phyloP scores from a whole-genome alignment of 495 filamentous ascomycete species.

The Aspergillus sclerotioniger region DNA sequence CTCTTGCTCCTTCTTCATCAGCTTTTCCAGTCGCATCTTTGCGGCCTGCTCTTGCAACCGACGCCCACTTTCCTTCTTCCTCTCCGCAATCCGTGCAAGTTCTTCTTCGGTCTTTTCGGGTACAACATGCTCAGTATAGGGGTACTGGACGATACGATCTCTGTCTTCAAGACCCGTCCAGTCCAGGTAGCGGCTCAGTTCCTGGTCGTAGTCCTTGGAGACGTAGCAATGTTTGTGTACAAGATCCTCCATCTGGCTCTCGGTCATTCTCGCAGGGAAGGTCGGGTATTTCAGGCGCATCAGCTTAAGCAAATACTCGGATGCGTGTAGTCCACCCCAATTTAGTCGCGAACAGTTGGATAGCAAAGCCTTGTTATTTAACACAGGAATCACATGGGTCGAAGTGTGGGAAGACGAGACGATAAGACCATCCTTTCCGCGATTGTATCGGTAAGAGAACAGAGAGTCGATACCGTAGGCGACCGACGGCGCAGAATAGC shows the following conservation, averaged over 20 bases:
- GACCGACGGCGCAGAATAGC: slow-evolving; percentile 82
- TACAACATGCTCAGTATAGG: slow-evolving; percentile 85
- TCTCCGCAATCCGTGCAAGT: slow-evolving; percentile 79
- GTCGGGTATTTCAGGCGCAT: slow-evolving; percentile 89
- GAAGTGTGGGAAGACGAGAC: slow-evolving; percentile 89
- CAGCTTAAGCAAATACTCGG: slow-evolving; percentile 87
- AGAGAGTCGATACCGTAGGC: slow-evolving; percentile 94
- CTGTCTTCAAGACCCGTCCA: slow-evolving; percentile 87
- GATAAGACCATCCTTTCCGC: slow-evolving; percentile 82
- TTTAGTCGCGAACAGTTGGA: slow-evolving; percentile 83
- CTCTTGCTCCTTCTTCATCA: slow-evolving; percentile 94
- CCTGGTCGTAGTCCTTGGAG: slow-evolving; percentile 74
- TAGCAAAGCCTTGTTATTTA: slow-evolving; percentile 78
- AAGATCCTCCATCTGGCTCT: slow-evolving; percentile 81
- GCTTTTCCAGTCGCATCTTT: slow-evolving; percentile 90
- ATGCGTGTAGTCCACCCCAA: slow-evolving; percentile 87
- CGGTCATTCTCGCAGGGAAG: slow-evolving; percentile 79
- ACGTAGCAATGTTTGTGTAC: slow-evolving; percentile 90
- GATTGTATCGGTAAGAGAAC: slow-evolving; percentile 91
- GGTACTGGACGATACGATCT: slow-evolving; percentile 85
- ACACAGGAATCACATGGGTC: slow-evolving; percentile 92
- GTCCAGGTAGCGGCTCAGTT: slow-evolving; percentile 72
- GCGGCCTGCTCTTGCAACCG: slow-evolving; percentile 93
- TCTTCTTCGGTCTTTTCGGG: slow-evolving; percentile 92
- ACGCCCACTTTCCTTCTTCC: slow-evolving; percentile 88